Evolutionary conservation across 83 land plant species (phyloP).

Genomic region (Picea engelmannii): DNA sequence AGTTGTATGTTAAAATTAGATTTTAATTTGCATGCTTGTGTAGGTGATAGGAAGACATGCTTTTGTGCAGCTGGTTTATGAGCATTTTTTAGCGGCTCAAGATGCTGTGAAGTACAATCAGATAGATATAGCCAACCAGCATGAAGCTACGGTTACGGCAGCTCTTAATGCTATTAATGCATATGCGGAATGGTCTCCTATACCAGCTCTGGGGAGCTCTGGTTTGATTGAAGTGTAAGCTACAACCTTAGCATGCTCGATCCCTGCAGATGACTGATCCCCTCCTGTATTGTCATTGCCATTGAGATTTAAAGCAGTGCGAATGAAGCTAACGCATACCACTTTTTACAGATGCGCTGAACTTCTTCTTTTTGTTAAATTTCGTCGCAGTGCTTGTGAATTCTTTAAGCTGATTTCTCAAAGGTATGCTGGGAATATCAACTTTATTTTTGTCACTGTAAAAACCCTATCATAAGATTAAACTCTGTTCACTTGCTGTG

Average conservation of each 20-base stretch:
- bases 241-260: neutral
- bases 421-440: constrained; percentile 42
- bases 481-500: neutral
- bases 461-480: neutral
- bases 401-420: constrained; percentile 67
- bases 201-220: constrained; percentile 62
- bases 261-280: neutral
- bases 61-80: constrained; percentile 53
- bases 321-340: constrained; percentile 1
- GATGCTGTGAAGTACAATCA: constrained; percentile 42
- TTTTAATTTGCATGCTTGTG: neutral
- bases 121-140: constrained; percentile 62
- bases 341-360: constrained; percentile 52
- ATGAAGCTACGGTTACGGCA: constrained; percentile 66
- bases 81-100: constrained; percentile 65
- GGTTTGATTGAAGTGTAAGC: constrained; percentile 68
- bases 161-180: constrained; percentile 74
- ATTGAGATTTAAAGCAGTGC: neutral
- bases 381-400: constrained; percentile 82
- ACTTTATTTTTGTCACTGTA: neutral
- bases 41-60: neutral
- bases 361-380: constrained; percentile 52
- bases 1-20: neutral
- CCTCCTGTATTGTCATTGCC: neutral
- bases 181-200: constrained; percentile 89